Evolutionary conservation across 192 early-diverging fungal species (phyloP), one percentile per base, ranked within the genome.

Genomic region (Linnemannia elongata): DNA sequence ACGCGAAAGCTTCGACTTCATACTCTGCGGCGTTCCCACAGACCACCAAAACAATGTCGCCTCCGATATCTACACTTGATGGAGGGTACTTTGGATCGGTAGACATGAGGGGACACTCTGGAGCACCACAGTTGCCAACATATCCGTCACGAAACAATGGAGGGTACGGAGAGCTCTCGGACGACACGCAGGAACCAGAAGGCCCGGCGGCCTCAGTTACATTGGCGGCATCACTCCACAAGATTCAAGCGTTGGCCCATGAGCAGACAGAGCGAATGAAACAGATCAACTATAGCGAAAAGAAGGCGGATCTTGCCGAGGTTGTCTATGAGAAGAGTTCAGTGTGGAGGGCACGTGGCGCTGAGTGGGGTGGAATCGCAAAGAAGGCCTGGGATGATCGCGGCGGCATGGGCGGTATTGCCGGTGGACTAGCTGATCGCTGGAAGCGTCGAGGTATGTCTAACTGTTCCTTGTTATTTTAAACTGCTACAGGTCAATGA

Each of bases 351-450:
- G 79, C 79, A 15, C 35, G 85, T 27, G 85, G 85, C 9, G 85
- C 79, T 24, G 85, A 87, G 42, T 87, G 85, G 85, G 68, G 85
- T 24, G 85, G 79, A 63, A 81, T 87, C 27, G 85, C 85, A 17
- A 87, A 78, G 52, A 87, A 87, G 36, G 85, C 80, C 3, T 87
- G 85, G 85, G 85, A 81, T 38, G 85, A 87, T n/a, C 79, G 85
- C 20, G 85, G 85, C 39, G 85, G 85, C 12, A 81, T 87, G 85
- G 85, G 85, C 0, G 85, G 85, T 22, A 87, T 87, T 57, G 76
- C 85, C 10, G 85, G 85, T 5, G 85, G 85, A 0, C 22, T 87
- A 47, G 79, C 85, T 0, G 85, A 87, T 72, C 85, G 85, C 15
- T 87, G 85, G 85, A 87, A 81, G 45, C 63, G 69, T 20, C 75